Percentiles rank a stretch among this genome's conserved stretches.
phyloP scores from a whole-genome alignment of 2,329 filamentous ascomycete genomes.

The Geosmithia putterillii region DNA sequence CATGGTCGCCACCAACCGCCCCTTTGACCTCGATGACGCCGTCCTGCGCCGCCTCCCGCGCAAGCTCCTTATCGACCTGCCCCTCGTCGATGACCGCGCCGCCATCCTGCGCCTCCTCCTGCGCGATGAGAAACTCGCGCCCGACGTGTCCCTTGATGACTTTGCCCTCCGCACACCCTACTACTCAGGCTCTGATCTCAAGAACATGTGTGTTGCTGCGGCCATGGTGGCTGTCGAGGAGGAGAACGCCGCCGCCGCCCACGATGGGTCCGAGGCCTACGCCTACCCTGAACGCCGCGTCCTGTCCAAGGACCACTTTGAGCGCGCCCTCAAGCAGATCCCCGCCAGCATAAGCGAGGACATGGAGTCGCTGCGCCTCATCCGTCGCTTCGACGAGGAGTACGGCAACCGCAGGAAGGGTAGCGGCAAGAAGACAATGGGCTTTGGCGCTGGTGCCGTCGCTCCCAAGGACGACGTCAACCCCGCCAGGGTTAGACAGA shows the following conservation, averaged over 20 bases:
- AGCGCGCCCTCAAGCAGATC: conserved; percentile 76
- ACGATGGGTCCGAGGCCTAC: conserved; percentile 30
- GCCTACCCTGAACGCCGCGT: conserved; percentile 46
- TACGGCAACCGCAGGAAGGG: conserved; percentile 72
- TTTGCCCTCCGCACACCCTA: conserved; percentile 58
- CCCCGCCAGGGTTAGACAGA: conserved; percentile 2
- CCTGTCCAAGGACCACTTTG: conserved; percentile 62
- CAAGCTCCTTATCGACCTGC: conserved; percentile 62
- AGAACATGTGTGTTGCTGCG: conserved; percentile 70
- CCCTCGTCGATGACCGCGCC: conserved; percentile 50
- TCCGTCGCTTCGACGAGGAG: conserved; percentile 90
- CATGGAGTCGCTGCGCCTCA: conserved; percentile 74
- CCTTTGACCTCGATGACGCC: conserved; percentile 87
- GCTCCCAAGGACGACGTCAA: conserved; percentile 19
- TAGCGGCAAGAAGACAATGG: conserved; percentile 43
- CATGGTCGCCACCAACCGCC: conserved; percentile 94
- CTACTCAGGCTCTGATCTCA: conserved; percentile 75
- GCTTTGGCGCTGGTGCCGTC: conserved; percentile 39
- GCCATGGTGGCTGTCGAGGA: conserved; percentile 71
- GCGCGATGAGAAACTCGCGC: conserved; percentile 50
- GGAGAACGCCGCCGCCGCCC: conserved; percentile 37
- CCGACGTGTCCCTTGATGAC: conserved; percentile 45
- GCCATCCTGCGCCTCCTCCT: conserved; percentile 63
- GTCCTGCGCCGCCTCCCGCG: conserved; percentile 66
- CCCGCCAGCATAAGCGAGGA: conserved; percentile 88